Evolutionary conservation across 1,139 yeast species (phyloP), one percentile per base, ranked within the genome.

Genomic region (Saccharomycopsis phalli): DNA sequence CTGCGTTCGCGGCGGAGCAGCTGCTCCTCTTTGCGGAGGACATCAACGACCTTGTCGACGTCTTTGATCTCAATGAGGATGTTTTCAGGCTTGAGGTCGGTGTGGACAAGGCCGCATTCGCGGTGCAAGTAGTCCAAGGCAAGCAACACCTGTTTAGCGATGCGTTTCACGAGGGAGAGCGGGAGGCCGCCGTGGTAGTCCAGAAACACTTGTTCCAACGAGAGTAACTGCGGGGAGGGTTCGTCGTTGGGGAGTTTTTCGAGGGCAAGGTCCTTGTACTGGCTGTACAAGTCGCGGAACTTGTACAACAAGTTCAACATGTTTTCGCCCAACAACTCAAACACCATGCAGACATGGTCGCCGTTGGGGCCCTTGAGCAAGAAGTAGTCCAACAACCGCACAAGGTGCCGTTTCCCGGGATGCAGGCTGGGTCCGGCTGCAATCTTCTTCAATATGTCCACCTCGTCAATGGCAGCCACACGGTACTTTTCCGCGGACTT

Each of bases 291-390:
- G 23, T 56, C 56, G 51, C 73, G 71, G 54, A 71, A 79, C 49
- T 78, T 68, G 49, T 78, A 66, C 38, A 80, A 71, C 51, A 81
- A 61, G 38, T 81, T 79, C 44, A 81, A 58, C 56, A 81, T 61
- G 53, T 80, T 81, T 53, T 81, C 93, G n/a, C 93, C 93, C 43
- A 81, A 59, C 1, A 81, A 83, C 59, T 81, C 91, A 54, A 81
- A 81, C 2, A 80, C 84, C 91, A 81, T 76, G 36, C 81, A 82
- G 10, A 81, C 74, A 56, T 81, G 93, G 11, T 69, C 66, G 0
- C 93, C 93, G 55, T 81, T 77, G 1, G 86, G 84, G 0, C 93
- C 93, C 10, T 59, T 59, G 51, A 81, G 82, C 14, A 69, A 65
- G 51, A 81, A 81, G 43, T 79, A 73, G 54, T 81, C 91, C 42